Percentiles rank a stretch among this genome's conserved stretches.
Evolutionary conservation across 257 asterid genomes (phyloP).

Genomic region (Plantago ovata): DNA sequence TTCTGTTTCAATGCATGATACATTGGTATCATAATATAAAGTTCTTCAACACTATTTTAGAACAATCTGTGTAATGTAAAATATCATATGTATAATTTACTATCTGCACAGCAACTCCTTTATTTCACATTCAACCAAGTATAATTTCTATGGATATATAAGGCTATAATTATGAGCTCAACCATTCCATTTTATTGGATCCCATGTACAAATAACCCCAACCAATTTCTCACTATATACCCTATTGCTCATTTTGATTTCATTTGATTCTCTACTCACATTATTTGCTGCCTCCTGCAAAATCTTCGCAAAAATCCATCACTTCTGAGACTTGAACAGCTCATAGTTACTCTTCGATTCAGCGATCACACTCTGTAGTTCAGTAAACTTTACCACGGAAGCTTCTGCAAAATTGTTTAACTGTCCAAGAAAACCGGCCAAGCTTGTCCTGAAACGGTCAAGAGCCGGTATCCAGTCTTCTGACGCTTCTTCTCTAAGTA

Average conservation of each 20-base stretch:
- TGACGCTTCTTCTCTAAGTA: constrained; percentile 35
- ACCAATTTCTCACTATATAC: constrained; percentile 4
- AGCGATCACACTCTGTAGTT: constrained; percentile 50
- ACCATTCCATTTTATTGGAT: constrained; percentile 8
- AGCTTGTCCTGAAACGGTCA: constrained; percentile 59
- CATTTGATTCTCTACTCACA: too few species aligned
- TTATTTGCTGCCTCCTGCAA: constrained; percentile 11
- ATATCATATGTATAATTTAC: too few species aligned
- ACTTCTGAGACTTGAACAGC: constrained; percentile 28
- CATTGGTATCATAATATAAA: too few species aligned
- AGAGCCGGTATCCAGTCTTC: constrained; percentile 45
- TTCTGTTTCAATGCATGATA: too few species aligned
- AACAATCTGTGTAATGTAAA: too few species aligned
- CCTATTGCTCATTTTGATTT: too few species aligned
- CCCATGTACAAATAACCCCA: constrained; percentile 22
- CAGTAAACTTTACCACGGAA: constrained; percentile 53
- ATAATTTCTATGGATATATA: too few species aligned
- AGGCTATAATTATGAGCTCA: background rate
- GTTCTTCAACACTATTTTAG: too few species aligned
- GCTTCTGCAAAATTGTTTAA: constrained; percentile 59
- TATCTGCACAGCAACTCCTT: constrained; percentile 1
- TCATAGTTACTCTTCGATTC: constrained; percentile 57
- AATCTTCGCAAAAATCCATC: constrained; percentile 15
- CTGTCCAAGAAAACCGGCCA: constrained; percentile 66
- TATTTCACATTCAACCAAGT: background rate